Conservation (phyloP, 352 stramenopile species). For the Salisapilia sapeloensis region DNA sequence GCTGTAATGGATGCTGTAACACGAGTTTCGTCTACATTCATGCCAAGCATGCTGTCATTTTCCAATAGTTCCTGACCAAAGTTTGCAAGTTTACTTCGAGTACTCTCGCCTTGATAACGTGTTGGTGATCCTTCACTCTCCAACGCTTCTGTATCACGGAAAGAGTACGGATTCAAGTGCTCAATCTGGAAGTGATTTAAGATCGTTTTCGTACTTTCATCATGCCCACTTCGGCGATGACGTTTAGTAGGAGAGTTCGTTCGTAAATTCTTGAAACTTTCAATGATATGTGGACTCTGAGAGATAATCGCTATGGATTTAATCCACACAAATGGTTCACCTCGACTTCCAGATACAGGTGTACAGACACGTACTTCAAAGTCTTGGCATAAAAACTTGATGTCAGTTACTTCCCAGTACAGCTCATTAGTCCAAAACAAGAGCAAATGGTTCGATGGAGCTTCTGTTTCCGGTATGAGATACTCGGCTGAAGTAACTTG, state of each 20-base stretch:
- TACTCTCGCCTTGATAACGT: conserved; percentile 1
- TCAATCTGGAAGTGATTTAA: conserved; percentile 55
- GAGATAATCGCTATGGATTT: too few relatives aligned
- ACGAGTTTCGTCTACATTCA: too few relatives aligned
- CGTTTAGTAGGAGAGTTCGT: conserved; percentile 9
- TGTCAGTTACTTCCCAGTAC: conserved; percentile 22
- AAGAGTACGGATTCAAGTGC: conserved; percentile 60
- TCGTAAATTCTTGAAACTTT: conserved; percentile 24
- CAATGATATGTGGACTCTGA: conserved; percentile 23
- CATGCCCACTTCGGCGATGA: conserved; percentile 4
- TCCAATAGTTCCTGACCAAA: too few relatives aligned
- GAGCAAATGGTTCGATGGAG: conserved; percentile 7
- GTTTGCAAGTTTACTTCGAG: neutral
- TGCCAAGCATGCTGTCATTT: too few relatives aligned
- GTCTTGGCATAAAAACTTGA: conserved; percentile 25
- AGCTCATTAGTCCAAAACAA: conserved; percentile 5
- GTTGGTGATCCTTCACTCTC: too few relatives aligned
- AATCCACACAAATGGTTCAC: conserved; percentile 39
- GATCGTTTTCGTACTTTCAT: conserved; percentile 51
- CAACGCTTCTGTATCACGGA: conserved; percentile 32
- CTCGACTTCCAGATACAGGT: conserved; percentile 35
- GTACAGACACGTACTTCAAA: conserved; percentile 54
- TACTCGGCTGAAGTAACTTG: conserved; percentile 6
- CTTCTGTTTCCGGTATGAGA: conserved; percentile 1
- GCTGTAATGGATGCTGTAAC: too few relatives aligned